A percentile compares a stretch with the other conserved stretches of the same genome.
These are phyloP conservation scores for Saccharomycopsis javanensis DNA, from an alignment of 805 yeast species.

Conservation along the genomic window DNA sequence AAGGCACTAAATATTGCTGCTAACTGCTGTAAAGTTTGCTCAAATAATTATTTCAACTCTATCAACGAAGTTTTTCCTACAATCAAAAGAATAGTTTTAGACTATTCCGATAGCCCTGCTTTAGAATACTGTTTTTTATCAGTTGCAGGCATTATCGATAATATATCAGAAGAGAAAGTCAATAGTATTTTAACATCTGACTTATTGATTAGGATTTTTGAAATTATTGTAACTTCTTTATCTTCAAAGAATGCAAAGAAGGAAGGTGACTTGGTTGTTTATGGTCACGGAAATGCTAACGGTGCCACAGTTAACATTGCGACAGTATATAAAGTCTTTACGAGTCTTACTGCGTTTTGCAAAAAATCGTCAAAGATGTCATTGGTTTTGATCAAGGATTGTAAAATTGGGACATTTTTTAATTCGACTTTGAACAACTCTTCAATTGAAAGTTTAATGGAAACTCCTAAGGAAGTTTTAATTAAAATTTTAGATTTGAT, in stretches of 20 bases:
- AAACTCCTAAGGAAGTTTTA: constrained; percentile 59
- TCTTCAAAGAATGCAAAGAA: constrained; percentile 12
- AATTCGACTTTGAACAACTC: constrained; percentile 43
- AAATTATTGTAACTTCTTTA: constrained; percentile 20
- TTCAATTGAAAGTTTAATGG: constrained; percentile 63
- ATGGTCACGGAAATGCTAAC: neutral
- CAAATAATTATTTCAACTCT: constrained; percentile 33
- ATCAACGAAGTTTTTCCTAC: constrained; percentile 50
- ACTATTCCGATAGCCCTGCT: constrained; percentile 47
- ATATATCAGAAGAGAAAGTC: constrained; percentile 39
- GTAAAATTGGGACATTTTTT: constrained; percentile 40
- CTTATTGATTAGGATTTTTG: constrained; percentile 10
- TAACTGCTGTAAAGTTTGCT: constrained; percentile 48
- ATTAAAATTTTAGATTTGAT: constrained; percentile 45
- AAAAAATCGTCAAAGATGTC: constrained; percentile 36
- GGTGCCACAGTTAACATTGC: constrained; percentile 17
- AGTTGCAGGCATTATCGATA: constrained; percentile 45
- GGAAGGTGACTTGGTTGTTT: constrained; percentile 6
- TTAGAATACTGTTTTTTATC: constrained; percentile 60
- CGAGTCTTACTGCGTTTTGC: constrained; percentile 37
- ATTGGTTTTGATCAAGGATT: constrained; percentile 35
- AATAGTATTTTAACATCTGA: constrained; percentile 12
- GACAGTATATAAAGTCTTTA: constrained; percentile 10
- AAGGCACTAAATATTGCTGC: constrained; percentile 69
- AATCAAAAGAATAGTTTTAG: constrained; percentile 43